A percentile compares a stretch with the other conserved stretches of the same genome.
Conservation (phyloP, 805 yeast genomes). For the Starmerella bacillaris region DNA sequence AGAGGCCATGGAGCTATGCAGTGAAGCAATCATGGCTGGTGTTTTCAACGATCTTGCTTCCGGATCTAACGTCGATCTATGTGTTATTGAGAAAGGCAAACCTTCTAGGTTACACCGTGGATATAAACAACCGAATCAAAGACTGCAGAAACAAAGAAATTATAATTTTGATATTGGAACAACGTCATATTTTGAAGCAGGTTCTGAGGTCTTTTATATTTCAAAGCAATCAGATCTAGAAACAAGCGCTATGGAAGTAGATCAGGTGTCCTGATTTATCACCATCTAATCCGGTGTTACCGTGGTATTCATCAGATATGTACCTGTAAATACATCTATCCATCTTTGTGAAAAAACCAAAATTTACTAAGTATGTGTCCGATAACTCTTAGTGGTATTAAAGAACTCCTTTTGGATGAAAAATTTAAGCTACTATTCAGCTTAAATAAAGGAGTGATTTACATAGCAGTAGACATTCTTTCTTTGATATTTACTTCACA, state of each 20-base stretch:
- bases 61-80: slow-evolving; percentile 92
- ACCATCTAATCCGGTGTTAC: too few relatives aligned
- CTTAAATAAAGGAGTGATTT: too few relatives aligned
- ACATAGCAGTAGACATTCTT: too few relatives aligned
- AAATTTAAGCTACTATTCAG: too few relatives aligned
- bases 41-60: slow-evolving; percentile 98
- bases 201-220: slow-evolving; percentile 30
- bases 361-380: too few relatives aligned
- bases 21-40: slow-evolving; percentile 92
- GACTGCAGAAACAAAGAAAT: slow-evolving; percentile 62
- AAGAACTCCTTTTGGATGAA: too few relatives aligned
- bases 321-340: too few relatives aligned
- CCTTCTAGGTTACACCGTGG: slow-evolving; percentile 65
- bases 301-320: too few relatives aligned
- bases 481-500: too few relatives aligned
- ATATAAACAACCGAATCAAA: slow-evolving; percentile 75
- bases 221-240: slow-evolving; percentile 39
- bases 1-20: slow-evolving; percentile 77
- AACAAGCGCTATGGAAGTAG: slow-evolving; percentile 36
- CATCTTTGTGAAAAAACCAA: too few relatives aligned
- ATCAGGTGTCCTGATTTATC: slow-evolving; percentile 20
- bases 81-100: slow-evolving; percentile 84
- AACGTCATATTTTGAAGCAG: slow-evolving; percentile 59
- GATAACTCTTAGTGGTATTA: too few relatives aligned
- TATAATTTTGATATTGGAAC: slow-evolving; percentile 86